Evolutionary conservation across 2,329 filamentous ascomycete species (phyloP), one percentile per base, ranked within the genome.

Genomic region (Teratosphaeria destructans): DNA sequence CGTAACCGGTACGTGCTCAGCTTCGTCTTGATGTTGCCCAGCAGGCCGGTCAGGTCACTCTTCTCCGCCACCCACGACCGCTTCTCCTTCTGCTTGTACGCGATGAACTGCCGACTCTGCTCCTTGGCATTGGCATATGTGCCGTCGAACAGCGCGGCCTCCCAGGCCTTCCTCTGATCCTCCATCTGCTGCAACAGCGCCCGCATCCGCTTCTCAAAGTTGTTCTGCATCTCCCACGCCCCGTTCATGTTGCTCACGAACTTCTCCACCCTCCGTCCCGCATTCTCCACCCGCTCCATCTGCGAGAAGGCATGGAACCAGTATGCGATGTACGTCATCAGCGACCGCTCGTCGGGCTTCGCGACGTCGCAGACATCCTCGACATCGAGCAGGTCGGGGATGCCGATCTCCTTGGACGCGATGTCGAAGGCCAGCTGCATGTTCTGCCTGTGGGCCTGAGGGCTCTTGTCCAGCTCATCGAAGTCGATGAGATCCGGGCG

Each of bases 261-360:
- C 76, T 99, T 99, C 78, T 99, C 94, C 5, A 99, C 94, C 66
- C 94, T 85, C 62, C 94, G 85, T 5, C 94, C 94, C 3, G 94
- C 94, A 72, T 99, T 99, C 75, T 99, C 94, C 8, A 99, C 94
- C 73, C 93, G 89, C 77, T 99, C 94, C 86, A 99, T 95, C 71
- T 97, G 93, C 34, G 93, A 97, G 74, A 99, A 99, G 67, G 94
- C 94, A 72, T 99, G 94, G 82, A 99, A 99, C 94, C 94, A 99
- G 79, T 99, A 99, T 64, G 94, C 94, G 68, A 99, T 99, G 75
- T 99, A 99, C 0, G 94, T 99, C 94, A 99, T 99, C 72, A 99
- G 81, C 73, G 89, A 95, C 68, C 90, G 87, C 76, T 99, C 94
- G 73, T 99, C 94, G 27, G 94, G 94, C 77, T 94, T 95, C 27